Base-by-base conservation (phyloP, 257 asterid genomes). In the Petunia secreta region DNA sequence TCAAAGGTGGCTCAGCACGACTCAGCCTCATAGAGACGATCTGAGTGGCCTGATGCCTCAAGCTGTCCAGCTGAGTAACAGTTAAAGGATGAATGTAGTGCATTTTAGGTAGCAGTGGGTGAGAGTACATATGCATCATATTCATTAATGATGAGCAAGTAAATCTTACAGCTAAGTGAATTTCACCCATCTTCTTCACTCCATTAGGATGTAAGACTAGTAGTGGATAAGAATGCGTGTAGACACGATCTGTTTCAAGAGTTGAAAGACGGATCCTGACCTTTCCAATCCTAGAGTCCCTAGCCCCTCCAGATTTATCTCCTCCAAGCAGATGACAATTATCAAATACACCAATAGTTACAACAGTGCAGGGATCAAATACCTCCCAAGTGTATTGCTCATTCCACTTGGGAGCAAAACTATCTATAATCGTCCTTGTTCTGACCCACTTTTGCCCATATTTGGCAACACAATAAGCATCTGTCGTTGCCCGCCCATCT, bases 371-470 rank as follows among this genome's bases (percentile, higher is more conserved):
- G 4, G 82, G 79, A 82, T 82, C 85, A 67, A 64, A 82, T 46
- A 82, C 82, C 75, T 82, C 85, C 85, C 85, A 82, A 14, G 82
- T 82, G 78, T 82, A 76, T 54, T 82, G 85, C 79, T 82, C 85
- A 6, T 82, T 82, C 65, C 62, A 77, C 64, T 82, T 82, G 34
- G 85, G 85, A 43, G 52, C 50, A 1, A 77, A 59, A 25, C 62
- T 77, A 63, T 82, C 82, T 13, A 82, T 68, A 66, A 82, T 77
- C 11, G 85, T 82, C 48, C 85, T 60, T 0, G 85, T 82, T 5
- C 85, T 55, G 1, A 82, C 7, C 82, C 85, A 82, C 48, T 82
- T 77, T 63, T 67, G 85, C 48, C 85, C 85, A 37, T 82, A 82
- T 38, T 82, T 82, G 0, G 82, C 85, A 25, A 82, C 85, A 67